Conservation (phyloP, 192 early-diverging fungal species). For the Backusella macrospora region DNA sequence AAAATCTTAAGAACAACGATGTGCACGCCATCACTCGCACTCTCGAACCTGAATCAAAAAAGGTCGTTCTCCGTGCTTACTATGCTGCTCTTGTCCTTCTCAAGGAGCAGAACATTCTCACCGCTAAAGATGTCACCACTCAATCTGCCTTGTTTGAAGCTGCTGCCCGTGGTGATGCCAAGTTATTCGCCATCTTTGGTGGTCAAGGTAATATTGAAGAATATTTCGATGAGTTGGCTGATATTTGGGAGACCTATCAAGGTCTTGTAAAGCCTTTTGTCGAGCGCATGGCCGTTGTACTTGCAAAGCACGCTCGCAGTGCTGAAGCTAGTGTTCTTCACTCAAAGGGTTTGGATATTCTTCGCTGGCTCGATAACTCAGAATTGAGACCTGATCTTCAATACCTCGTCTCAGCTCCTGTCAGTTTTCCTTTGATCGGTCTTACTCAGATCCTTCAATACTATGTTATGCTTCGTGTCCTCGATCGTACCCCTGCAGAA, state of each 20-base stretch:
- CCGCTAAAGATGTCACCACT: constrained; percentile 42
- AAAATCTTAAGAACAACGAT: constrained; percentile 80
- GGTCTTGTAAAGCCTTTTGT: constrained; percentile 75
- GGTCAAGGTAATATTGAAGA: constrained; percentile 95
- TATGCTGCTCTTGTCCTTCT: constrained; percentile 75
- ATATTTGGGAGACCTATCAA: constrained; percentile 80
- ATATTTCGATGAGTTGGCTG: constrained; percentile 91
- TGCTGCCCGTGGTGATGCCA: constrained; percentile 60
- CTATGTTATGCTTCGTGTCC: constrained; percentile 79
- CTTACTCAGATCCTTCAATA: constrained; percentile 90
- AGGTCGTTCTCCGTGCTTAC: constrained; percentile 73
- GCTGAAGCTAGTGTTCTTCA: constrained; percentile 67
- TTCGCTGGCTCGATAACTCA: constrained; percentile 80
- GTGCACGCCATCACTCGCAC: constrained; percentile 75
- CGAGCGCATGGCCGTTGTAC: constrained; percentile 70
- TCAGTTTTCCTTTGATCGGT: constrained; percentile 88
- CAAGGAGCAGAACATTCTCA: constrained; percentile 42
- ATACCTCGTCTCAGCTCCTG: constrained; percentile 76
- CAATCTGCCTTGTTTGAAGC: constrained; percentile 72
- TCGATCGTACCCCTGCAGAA: constrained; percentile 60
- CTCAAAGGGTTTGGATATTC: constrained; percentile 82
- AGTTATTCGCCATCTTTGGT: constrained; percentile 88
- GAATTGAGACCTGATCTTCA: constrained; percentile 80
- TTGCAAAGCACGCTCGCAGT: constrained; percentile 63
- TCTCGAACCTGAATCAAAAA: constrained; percentile 58